Percentiles rank a stretch among this genome's conserved stretches.
phyloP scores from a whole-genome alignment of 345 rosid genomes.

The Hibiscus syriacus region DNA sequence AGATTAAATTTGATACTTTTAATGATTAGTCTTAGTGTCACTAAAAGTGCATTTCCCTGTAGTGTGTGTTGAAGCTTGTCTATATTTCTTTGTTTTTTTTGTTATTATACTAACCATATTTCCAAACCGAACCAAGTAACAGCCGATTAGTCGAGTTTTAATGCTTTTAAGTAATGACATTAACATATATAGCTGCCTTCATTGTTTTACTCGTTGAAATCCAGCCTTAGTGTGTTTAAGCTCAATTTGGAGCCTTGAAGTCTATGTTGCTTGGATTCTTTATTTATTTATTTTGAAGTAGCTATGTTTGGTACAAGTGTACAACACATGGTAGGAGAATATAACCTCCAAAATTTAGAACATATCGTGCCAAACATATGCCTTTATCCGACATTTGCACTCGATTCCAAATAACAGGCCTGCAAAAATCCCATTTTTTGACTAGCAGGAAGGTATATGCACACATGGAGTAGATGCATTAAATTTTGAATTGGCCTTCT shows the following conservation, averaged over 20 bases:
- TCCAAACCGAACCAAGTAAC: background rate
- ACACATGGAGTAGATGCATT: background rate
- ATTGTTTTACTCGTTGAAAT: background rate
- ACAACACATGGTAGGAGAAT: too few relatives aligned
- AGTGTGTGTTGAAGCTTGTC: background rate
- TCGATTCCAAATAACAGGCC: background rate
- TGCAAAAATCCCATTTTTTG: background rate
- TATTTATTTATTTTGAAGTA: too few relatives aligned
- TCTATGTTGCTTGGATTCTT: too few relatives aligned
- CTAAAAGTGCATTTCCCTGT: too few relatives aligned
- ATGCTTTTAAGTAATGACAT: background rate
- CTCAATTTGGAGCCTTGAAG: background rate
- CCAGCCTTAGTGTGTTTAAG: background rate
- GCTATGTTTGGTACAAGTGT: too few relatives aligned
- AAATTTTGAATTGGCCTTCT: background rate
- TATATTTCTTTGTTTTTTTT: background rate
- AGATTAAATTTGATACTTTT: too few relatives aligned
- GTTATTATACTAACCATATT: background rate
- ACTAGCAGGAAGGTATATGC: background rate
- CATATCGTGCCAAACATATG: too few relatives aligned
- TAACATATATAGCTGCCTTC: background rate
- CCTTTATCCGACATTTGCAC: too few relatives aligned
- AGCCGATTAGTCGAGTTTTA: background rate
- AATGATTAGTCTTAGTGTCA: too few relatives aligned
- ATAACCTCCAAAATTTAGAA: too few relatives aligned